Evolutionary conservation across 441 rosid genomes (phyloP).

Genomic region (Erodium moschatum): DNA sequence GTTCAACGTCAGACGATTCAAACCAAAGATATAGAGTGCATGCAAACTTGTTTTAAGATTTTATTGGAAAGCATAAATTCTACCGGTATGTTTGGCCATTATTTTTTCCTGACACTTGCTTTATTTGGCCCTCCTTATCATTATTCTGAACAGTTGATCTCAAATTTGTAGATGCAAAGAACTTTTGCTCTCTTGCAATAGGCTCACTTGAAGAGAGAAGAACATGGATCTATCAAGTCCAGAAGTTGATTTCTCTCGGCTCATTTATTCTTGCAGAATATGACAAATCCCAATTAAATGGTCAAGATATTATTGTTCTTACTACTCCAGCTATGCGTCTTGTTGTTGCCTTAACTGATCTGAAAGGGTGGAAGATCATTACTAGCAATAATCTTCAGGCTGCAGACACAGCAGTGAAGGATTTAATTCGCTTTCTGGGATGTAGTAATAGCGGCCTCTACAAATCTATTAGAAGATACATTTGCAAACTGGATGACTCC

Average conservation of each 20-base stretch:
- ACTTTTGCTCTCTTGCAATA: conserved; percentile 55
- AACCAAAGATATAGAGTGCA: conserved; percentile 45
- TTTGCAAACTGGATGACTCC: conserved; percentile 39
- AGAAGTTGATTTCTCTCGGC: conserved; percentile 58
- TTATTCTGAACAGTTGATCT: conserved; percentile 11
- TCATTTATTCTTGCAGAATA: conserved; percentile 52
- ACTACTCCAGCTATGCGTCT: conserved; percentile 59
- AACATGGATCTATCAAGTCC: conserved; percentile 60
- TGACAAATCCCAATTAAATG: conserved; percentile 32
- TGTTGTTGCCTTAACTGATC: conserved; percentile 62
- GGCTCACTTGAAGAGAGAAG: conserved; percentile 62
- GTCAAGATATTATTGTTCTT: conserved; percentile 43
- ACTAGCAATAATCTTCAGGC: conserved; percentile 32
- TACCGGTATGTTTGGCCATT: conserved; percentile 36
- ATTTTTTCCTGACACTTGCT: not conserved
- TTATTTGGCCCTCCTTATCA: not conserved
- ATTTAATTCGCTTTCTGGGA: conserved; percentile 56
- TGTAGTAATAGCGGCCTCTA: conserved; percentile 60
- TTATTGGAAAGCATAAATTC: conserved; percentile 66
- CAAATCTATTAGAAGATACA: conserved; percentile 53
- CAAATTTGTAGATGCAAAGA: conserved; percentile 47
- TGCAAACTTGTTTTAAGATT: conserved; percentile 57
- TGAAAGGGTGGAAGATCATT: conserved; percentile 59
- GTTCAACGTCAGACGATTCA: conserved; percentile 33
- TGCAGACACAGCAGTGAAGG: conserved; percentile 50